phyloP scores from a whole-genome alignment of 768 basidiomycete genomes.

The Russula abietina region DNA sequence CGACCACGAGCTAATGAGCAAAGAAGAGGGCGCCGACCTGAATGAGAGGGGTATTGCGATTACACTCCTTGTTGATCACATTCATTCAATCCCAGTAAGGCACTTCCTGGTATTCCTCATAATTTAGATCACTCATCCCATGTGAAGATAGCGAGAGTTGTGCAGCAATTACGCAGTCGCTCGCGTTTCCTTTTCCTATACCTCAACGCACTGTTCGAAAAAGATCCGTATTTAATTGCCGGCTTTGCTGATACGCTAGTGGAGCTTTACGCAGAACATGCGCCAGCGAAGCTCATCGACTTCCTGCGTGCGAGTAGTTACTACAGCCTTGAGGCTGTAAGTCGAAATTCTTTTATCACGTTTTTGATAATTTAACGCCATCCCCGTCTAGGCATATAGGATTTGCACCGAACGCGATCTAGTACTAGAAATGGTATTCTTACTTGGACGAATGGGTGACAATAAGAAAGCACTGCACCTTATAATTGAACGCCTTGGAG shows the following conservation, averaged over 20 bases:
- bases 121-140: not conserved
- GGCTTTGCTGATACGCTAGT: slow-evolving; percentile 88
- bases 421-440: slow-evolving; percentile 95
- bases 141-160: slow-evolving; percentile 76
- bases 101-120: not conserved
- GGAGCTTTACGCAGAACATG: slow-evolving; percentile 87
- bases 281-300: slow-evolving; percentile 71
- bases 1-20: slow-evolving; percentile 77
- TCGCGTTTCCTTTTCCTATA: slow-evolving; percentile 88
- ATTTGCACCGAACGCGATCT: slow-evolving; percentile 81
- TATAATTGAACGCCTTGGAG: slow-evolving; percentile 91
- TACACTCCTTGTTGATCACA: slow-evolving; percentile 82
- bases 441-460: slow-evolving; percentile 95
- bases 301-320: slow-evolving; percentile 87
- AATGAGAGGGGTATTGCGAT: slow-evolving; percentile 69
- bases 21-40: slow-evolving; percentile 39
- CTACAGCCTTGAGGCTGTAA: slow-evolving; percentile 81
- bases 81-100: slow-evolving; percentile 89
- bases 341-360: slow-evolving; percentile 10
- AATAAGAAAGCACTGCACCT: slow-evolving; percentile 91
- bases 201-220: slow-evolving; percentile 82
- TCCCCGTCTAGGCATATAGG: slow-evolving; percentile 64
- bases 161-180: slow-evolving; percentile 71
- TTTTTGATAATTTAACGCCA: not conserved
- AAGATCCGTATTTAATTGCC: slow-evolving; percentile 73